phyloP scores from a whole-genome alignment of 75 land plant species.

The Sequoia sempervirens region DNA sequence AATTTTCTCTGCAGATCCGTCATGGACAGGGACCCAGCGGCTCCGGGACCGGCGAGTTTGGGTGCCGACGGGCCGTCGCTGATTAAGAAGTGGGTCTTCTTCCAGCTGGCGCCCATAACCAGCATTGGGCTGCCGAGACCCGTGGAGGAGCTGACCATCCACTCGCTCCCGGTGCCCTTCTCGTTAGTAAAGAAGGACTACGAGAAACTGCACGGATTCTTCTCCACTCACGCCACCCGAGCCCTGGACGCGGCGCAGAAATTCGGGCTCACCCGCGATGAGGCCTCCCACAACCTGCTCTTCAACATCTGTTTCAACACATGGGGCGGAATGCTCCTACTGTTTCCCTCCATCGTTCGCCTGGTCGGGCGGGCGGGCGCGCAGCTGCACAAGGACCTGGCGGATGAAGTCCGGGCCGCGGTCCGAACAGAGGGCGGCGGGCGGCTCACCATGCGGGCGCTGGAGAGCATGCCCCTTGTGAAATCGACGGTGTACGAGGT shows the following conservation, averaged over 20 bases:
- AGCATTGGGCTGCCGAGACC: conserved; percentile 23
- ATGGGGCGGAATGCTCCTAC: conserved; percentile 70
- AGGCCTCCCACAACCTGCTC: conserved; percentile 56
- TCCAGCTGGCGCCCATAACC: conserved; percentile 32
- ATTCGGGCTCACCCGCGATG: conserved; percentile 32
- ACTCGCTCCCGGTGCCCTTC: conserved; percentile 33
- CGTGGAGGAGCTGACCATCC: conserved; percentile 32
- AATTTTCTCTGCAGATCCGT: conserved; percentile 26
- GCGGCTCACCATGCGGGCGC: conserved; percentile 33
- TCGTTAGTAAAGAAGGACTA: conserved; percentile 22
- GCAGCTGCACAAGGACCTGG: conserved; percentile 35
- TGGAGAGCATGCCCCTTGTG: conserved; percentile 50
- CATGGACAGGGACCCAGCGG: conserved; percentile 21
- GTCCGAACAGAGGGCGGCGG: conserved; percentile 4
- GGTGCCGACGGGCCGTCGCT: conserved; percentile 10
- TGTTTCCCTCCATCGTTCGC: conserved; percentile 43
- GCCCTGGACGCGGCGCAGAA: conserved; percentile 27
- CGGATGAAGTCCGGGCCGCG: conserved; percentile 43
- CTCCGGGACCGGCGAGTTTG: conserved; percentile 14
- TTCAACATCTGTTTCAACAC: conserved; percentile 79
- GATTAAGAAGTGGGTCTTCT: conserved; percentile 26
- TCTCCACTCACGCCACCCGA: conserved; percentile 12
- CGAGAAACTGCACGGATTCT: conserved; percentile 25
- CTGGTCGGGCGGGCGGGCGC: conserved; percentile 23
- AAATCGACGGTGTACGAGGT: conserved; percentile 66